Evolutionary conservation across 176 grass and related monocot genomes (phyloP).

Genomic region (Eleusine coracana): DNA sequence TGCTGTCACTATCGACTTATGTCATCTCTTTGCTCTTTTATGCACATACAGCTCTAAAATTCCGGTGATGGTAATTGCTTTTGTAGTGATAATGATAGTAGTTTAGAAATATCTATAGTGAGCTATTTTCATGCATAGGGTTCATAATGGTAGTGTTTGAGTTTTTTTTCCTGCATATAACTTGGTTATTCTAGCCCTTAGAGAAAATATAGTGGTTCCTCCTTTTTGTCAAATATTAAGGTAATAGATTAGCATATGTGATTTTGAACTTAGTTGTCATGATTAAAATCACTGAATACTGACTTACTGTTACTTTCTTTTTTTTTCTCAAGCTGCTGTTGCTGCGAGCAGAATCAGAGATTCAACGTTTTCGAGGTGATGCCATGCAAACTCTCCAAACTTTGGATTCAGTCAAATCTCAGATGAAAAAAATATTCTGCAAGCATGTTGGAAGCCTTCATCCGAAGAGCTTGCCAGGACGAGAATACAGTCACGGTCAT

Average conservation of each 20-base stretch:
- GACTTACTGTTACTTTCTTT: background rate
- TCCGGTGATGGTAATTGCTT: background rate
- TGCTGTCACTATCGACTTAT: background rate
- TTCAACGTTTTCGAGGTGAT: slow-evolving; percentile 57
- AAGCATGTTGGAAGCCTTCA: slow-evolving; percentile 43
- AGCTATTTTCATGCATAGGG: too few species aligned
- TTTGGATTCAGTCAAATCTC: slow-evolving; percentile 60
- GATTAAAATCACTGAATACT: slow-evolving; percentile 12
- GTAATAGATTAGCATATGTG: slow-evolving; percentile 10
- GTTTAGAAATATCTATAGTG: background rate
- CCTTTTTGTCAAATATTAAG: too few species aligned
- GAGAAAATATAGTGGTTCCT: too few species aligned
- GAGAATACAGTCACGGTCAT: slow-evolving; percentile 35
- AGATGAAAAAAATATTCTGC: slow-evolving; percentile 65
- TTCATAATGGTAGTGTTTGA: background rate
- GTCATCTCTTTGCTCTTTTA: background rate
- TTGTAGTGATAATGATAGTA: background rate
- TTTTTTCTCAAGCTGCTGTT: slow-evolving; percentile 58
- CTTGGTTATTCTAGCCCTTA: background rate
- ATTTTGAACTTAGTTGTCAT: background rate
- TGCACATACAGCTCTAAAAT: background rate
- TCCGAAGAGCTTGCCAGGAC: slow-evolving; percentile 27
- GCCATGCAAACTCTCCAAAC: slow-evolving; percentile 40
- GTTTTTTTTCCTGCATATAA: background rate
- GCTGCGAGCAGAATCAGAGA: slow-evolving; percentile 65